Percentiles rank a stretch among this genome's conserved stretches.
phyloP scores from a whole-genome alignment of 345 rosid species.

The Rhodamnia rubescens region DNA sequence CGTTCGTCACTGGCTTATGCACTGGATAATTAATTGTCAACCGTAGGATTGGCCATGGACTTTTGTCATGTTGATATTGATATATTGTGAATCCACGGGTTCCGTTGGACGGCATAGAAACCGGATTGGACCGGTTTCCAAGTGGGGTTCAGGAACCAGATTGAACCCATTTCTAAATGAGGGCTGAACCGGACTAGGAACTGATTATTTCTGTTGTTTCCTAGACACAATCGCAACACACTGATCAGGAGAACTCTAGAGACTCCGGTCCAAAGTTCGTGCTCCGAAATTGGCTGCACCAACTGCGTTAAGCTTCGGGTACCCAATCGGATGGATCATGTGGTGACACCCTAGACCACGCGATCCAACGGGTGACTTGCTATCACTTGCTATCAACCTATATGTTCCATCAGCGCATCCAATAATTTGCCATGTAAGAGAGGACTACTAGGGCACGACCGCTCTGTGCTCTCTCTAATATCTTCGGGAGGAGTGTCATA shows the following conservation, averaged over 20 bases:
- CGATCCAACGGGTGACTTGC: not conserved
- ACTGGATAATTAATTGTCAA: too few relatives aligned
- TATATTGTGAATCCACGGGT: too few relatives aligned
- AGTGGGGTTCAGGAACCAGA: too few relatives aligned
- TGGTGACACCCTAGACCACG: not conserved
- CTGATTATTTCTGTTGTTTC: too few relatives aligned
- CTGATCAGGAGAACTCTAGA: not conserved
- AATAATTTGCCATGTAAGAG: not conserved
- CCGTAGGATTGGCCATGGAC: too few relatives aligned
- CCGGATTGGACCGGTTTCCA: too few relatives aligned
- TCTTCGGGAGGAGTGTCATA: not conserved
- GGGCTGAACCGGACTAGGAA: too few relatives aligned
- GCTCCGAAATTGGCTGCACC: not conserved
- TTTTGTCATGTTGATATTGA: too few relatives aligned
- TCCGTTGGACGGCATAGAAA: too few relatives aligned
- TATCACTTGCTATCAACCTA: fast-evolving
- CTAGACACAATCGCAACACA: not conserved
- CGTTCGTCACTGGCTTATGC: too few relatives aligned
- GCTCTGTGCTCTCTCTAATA: not conserved
- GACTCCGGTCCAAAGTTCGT: not conserved
- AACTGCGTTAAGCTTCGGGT: fast-evolving
- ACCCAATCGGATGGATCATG: not conserved
- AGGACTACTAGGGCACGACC: not conserved
- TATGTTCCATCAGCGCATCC: not conserved
- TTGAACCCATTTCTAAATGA: too few relatives aligned